phyloP scores from a whole-genome alignment of 2,329 filamentous ascomycete genomes.

The Neospermospora avenae region DNA sequence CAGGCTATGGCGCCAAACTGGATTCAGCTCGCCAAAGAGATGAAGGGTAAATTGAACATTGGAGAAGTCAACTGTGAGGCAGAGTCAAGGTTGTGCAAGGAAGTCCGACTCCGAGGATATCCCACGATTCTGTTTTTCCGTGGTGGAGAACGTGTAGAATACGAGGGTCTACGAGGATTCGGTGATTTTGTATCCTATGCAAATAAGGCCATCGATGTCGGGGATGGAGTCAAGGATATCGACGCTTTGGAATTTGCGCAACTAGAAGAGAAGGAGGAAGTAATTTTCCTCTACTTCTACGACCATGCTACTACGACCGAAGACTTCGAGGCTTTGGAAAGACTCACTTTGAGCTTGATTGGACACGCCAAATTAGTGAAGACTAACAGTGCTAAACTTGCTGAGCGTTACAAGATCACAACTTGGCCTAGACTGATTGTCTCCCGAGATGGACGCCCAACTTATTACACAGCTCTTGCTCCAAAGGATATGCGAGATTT shows the following conservation, averaged over 20 bases:
- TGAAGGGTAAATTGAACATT: slow-evolving; percentile 85
- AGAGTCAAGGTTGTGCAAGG: slow-evolving; percentile 86
- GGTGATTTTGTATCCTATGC: slow-evolving; percentile 87
- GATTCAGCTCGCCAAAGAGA: slow-evolving; percentile 84
- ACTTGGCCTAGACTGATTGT: slow-evolving; percentile 95
- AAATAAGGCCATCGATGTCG: slow-evolving; percentile 77
- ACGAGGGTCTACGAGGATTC: slow-evolving; percentile 84
- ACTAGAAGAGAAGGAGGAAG: slow-evolving; percentile 88
- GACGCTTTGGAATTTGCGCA: slow-evolving; percentile 72
- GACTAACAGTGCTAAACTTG: slow-evolving; percentile 73
- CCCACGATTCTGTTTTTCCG: slow-evolving; percentile 93
- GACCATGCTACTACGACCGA: slow-evolving; percentile 91
- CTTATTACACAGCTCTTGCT: slow-evolving; percentile 83
- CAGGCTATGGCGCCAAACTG: slow-evolving; percentile 89
- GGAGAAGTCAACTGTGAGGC: slow-evolving; percentile 95
- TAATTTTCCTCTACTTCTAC: slow-evolving; percentile 97
- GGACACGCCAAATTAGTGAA: slow-evolving; percentile 92
- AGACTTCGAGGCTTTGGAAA: slow-evolving; percentile 85
- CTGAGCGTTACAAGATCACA: slow-evolving; percentile 85
- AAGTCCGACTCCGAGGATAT: slow-evolving; percentile 74
- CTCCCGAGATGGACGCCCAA: slow-evolving; percentile 81
- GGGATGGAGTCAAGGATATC: slow-evolving; percentile 75
- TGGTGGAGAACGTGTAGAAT: slow-evolving; percentile 87
- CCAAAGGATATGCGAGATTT: slow-evolving; percentile 92
- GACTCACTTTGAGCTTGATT: slow-evolving; percentile 81